Evolutionary conservation across 2,329 filamentous ascomycete species (phyloP).

Genomic region (Aspergillus vadensis): DNA sequence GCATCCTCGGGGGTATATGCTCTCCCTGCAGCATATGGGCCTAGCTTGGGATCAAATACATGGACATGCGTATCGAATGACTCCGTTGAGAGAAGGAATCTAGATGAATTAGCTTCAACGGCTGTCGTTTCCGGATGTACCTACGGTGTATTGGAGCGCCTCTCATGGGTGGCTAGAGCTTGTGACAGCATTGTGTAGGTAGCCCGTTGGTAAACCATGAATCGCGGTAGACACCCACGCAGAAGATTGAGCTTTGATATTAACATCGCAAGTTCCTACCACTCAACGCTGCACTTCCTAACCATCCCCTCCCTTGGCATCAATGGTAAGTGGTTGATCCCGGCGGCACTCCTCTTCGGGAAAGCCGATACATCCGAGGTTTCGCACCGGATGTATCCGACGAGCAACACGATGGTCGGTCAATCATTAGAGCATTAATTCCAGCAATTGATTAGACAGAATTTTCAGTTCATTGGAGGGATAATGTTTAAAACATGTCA

Average conservation of each 20-base stretch:
- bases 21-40: not conserved
- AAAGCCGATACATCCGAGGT: too few relatives aligned
- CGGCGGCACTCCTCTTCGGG: too few relatives aligned
- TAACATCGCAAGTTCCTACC: too few relatives aligned
- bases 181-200: not conserved
- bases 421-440: too few relatives aligned
- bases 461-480: too few relatives aligned
- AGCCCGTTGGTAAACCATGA: not conserved
- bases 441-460: too few relatives aligned
- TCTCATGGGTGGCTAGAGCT: not conserved
- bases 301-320: too few relatives aligned
- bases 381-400: too few relatives aligned
- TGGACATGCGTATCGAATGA: slow-evolving; percentile 7
- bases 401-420: too few relatives aligned
- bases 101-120: not conserved
- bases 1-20: slow-evolving; percentile 5
- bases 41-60: slow-evolving; percentile 6
- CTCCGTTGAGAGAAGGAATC: not conserved
- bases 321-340: too few relatives aligned
- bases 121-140: not conserved
- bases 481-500: not conserved
- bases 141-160: not conserved
- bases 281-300: too few relatives aligned
- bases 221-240: not conserved
- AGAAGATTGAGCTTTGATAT: too few relatives aligned